Evolutionary conservation across 148 eudicot species (phyloP).

Genomic region (Silene conica): DNA sequence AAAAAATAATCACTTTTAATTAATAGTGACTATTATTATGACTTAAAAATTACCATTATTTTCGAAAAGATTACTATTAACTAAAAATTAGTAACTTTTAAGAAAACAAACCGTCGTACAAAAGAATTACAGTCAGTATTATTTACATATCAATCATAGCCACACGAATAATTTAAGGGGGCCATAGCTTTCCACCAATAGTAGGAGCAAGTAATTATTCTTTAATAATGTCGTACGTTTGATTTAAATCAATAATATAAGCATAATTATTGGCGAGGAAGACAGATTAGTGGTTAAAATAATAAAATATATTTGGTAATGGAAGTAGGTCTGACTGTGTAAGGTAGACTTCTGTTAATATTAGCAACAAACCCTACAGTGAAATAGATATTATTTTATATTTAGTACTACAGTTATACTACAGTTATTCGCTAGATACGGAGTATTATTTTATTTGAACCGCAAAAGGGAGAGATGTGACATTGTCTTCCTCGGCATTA

Average conservation of each 20-base stretch:
- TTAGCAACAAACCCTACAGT: slow-evolving; percentile 1
- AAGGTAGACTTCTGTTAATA: background rate
- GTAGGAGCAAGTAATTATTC: background rate
- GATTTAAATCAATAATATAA: background rate
- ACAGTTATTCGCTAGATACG: background rate
- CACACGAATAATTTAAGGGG: no score
- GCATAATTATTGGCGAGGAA: background rate
- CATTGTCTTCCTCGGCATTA: no score
- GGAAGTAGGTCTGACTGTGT: background rate
- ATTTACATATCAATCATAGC: no score
- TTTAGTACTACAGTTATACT: background rate
- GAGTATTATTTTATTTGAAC: no score
- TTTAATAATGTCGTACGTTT: background rate
- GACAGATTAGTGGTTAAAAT: background rate
- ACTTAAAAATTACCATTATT: no score
- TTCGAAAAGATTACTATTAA: no score
- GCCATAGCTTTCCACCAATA: background rate
- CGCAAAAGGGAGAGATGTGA: no score
- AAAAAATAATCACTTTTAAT: background rate
- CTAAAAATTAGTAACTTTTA: no score
- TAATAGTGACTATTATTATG: background rate
- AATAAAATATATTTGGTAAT: background rate
- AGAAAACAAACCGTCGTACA: no score
- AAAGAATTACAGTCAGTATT: no score
- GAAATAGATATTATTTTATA: background rate